These are phyloP conservation scores for Fusarium anthophilum DNA, from an alignment of 2,329 filamentous ascomycete species.

Conservation along the genomic window DNA sequence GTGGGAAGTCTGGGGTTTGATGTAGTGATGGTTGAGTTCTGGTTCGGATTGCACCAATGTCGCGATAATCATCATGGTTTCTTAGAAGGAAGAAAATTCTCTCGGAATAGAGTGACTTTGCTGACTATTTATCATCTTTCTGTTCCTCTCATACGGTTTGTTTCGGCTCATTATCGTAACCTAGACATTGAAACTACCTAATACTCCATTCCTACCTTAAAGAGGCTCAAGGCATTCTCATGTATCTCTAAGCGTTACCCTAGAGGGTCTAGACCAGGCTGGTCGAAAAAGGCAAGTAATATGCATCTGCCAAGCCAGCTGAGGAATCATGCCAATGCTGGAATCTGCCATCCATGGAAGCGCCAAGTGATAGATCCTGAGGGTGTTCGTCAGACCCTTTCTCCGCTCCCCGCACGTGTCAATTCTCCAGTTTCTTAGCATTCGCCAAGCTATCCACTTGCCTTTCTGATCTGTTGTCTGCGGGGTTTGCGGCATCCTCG, in stretches of 20 bases:
- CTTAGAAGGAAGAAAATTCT: fast-evolving
- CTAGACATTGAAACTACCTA: background rate
- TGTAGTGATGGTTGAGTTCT: fast-evolving
- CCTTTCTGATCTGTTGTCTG: background rate
- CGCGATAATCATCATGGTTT: fast-evolving
- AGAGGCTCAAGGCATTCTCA: background rate
- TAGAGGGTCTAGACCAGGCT: background rate
- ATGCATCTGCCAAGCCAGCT: background rate
- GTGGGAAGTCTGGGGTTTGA: background rate
- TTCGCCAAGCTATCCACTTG: constrained; percentile 53
- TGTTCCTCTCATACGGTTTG: background rate
- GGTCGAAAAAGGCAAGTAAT: background rate
- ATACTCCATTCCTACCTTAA: background rate
- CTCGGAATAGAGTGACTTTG: fast-evolving
- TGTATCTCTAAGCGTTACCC: background rate
- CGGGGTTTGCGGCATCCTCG: background rate
- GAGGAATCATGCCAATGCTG: background rate
- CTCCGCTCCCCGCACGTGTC: background rate
- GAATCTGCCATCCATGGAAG: background rate
- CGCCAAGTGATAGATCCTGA: background rate
- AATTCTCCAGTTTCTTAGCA: background rate
- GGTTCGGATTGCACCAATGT: too few species aligned
- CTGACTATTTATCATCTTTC: background rate
- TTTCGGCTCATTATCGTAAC: too few species aligned
- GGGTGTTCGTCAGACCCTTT: background rate